These are phyloP conservation scores for Penicillium crustosum DNA, from an alignment of 2,329 filamentous ascomycete species.

Conservation along the genomic window DNA sequence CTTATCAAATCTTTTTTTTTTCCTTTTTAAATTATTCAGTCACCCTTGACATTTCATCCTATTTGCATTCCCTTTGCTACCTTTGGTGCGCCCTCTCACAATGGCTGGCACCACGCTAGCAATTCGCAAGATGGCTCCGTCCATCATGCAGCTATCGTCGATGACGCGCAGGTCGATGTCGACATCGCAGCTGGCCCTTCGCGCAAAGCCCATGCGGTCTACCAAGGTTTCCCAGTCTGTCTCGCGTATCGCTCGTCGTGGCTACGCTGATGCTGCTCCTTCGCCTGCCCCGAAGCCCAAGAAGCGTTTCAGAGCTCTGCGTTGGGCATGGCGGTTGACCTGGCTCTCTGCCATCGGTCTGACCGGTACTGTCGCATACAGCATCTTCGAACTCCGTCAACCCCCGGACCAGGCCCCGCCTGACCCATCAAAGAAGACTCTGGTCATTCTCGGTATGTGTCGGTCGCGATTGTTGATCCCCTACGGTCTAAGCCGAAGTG, in stretches of 20 bases:
- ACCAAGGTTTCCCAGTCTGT: slow-evolving; percentile 24
- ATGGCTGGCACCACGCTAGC: slow-evolving; percentile 40
- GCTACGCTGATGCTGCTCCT: slow-evolving; percentile 53
- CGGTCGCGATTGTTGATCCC: slow-evolving; percentile 8
- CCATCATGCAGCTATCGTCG: slow-evolving; percentile 37
- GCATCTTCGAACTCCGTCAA: slow-evolving; percentile 78
- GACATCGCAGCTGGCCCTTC: slow-evolving; percentile 29
- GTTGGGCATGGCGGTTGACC: slow-evolving; percentile 79
- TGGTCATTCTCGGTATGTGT: slow-evolving; percentile 82
- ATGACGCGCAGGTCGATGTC: slow-evolving; percentile 40
- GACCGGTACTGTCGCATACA: slow-evolving; percentile 71
- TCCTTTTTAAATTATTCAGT: slow-evolving; percentile 10
- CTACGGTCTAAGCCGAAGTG: neutral
- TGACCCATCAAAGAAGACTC: slow-evolving; percentile 90
- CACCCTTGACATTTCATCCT: slow-evolving; percentile 10
- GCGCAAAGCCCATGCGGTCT: slow-evolving; percentile 29
- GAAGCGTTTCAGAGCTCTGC: slow-evolving; percentile 67
- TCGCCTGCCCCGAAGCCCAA: slow-evolving; percentile 44
- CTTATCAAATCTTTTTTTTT: slow-evolving; percentile 25
- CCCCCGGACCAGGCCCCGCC: slow-evolving; percentile 75
- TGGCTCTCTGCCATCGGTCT: slow-evolving; percentile 72
- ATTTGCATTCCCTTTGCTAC: slow-evolving; percentile 13
- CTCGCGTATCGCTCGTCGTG: slow-evolving; percentile 45
- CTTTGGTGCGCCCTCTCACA: slow-evolving; percentile 27
- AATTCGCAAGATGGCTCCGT: slow-evolving; percentile 33